phyloP scores from a whole-genome alignment of 139 green algal genomes.

The Chlamydomonas sp. region DNA sequence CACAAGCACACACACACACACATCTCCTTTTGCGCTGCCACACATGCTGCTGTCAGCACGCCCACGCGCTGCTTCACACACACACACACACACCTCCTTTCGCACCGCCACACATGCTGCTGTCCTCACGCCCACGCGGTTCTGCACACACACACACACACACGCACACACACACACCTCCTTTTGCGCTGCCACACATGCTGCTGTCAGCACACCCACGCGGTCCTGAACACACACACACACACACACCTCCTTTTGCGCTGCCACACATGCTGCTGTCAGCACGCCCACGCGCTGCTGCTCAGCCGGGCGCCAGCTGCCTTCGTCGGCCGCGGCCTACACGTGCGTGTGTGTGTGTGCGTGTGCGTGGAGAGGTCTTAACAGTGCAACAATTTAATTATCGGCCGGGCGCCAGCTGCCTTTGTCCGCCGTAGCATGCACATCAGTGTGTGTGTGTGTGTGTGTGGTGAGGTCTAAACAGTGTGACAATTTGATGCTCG shows the following conservation, averaged over 20 bases:
- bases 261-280: conserved; percentile 18
- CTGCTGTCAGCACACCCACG: not conserved
- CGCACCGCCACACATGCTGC: too few relatives aligned
- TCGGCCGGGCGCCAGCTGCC: not conserved
- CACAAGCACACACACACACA: too few relatives aligned
- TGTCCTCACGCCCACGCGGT: not conserved
- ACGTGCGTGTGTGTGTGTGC: not conserved
- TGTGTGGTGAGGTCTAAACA: not conserved
- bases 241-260: conserved; percentile 32
- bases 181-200: too few relatives aligned
- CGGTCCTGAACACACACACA: not conserved
- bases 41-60: too few relatives aligned
- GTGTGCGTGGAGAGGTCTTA: not conserved
- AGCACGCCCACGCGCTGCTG: conserved; percentile 20
- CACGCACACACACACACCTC: too few relatives aligned
- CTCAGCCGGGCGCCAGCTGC: not conserved
- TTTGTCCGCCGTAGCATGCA: not conserved
- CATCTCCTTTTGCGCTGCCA: too few relatives aligned
- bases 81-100: too few relatives aligned
- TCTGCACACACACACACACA: not conserved
- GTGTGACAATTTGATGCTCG: too few relatives aligned
- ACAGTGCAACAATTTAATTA: not conserved
- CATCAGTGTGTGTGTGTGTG: not conserved
- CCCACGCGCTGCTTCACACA: too few relatives aligned
- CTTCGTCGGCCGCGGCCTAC: not conserved